A percentile compares a stretch with the other conserved stretches of the same genome.
phyloP scores from a whole-genome alignment of 768 basidiomycete species.

The Pleurotus eryngii region DNA sequence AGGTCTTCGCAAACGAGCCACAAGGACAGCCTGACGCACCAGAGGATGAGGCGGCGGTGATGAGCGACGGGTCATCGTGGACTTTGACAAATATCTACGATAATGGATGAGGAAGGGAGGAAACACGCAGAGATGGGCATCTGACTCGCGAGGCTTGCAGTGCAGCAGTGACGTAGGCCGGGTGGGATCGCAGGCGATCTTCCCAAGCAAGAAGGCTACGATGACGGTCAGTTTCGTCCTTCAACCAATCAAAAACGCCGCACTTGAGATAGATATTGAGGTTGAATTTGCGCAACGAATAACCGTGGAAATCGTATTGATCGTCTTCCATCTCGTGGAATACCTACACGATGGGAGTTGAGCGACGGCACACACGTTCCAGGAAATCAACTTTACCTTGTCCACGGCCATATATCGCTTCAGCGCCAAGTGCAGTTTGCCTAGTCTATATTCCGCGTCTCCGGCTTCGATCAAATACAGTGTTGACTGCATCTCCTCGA shows the following conservation, averaged over 20 bases:
- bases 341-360: constrained; percentile 28
- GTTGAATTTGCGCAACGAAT: constrained; percentile 86
- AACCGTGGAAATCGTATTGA: constrained; percentile 97
- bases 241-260: constrained; percentile 21
- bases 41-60: constrained; percentile 35
- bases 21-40: constrained; percentile 22
- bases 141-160: constrained; percentile 66
- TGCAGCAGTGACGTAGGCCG: constrained; percentile 71
- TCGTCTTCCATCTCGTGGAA: constrained; percentile 91
- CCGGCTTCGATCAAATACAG: constrained; percentile 85
- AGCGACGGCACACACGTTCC: not conserved
- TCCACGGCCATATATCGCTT: constrained; percentile 79
- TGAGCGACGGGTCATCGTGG: constrained; percentile 68
- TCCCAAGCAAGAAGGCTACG: constrained; percentile 53
- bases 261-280: constrained; percentile 84
- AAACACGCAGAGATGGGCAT: not conserved
- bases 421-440: constrained; percentile 73
- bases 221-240: no score
- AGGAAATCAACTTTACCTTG: constrained; percentile 44
- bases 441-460: constrained; percentile 59
- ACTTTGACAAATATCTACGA: constrained; percentile 70
- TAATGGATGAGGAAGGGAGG: constrained; percentile 9
- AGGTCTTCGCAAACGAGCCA: not conserved
- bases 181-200: constrained; percentile 73
- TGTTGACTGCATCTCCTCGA: constrained; percentile 95